These are phyloP conservation scores for Aspergillus cejpii DNA, from an alignment of 2,329 filamentous ascomycete species.

Conservation along the genomic window DNA sequence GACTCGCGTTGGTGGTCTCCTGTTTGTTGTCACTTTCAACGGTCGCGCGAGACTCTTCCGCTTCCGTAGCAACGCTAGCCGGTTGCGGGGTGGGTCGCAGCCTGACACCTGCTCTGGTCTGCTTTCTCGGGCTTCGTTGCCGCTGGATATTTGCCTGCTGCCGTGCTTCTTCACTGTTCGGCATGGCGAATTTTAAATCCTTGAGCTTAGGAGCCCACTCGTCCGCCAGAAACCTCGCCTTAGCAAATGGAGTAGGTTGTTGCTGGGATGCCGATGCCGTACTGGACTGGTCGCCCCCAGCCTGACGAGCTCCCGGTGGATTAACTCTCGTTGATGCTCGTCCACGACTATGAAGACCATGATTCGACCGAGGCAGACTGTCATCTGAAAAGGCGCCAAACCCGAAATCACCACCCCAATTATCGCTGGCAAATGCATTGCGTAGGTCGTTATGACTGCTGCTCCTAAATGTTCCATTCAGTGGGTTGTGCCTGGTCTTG, in stretches of 20 bases:
- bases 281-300: slow-evolving; percentile 12
- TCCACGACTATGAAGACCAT: slow-evolving; percentile 15
- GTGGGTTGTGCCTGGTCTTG: slow-evolving; percentile 4
- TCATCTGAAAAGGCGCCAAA: slow-evolving; percentile 33
- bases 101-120: slow-evolving; percentile 24
- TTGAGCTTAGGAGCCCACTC: slow-evolving; percentile 36
- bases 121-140: slow-evolving; percentile 33
- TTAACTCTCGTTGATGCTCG: slow-evolving; percentile 20
- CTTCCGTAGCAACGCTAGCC: slow-evolving; percentile 35
- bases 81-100: slow-evolving; percentile 27
- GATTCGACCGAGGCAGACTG: slow-evolving; percentile 17
- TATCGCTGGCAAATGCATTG: slow-evolving; percentile 39
- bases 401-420: slow-evolving; percentile 36
- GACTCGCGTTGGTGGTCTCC: slow-evolving; percentile 12
- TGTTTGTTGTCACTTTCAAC: slow-evolving; percentile 19
- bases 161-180: slow-evolving; percentile 24
- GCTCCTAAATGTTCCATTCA: slow-evolving; percentile 25
- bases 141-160: slow-evolving; percentile 23
- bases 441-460: slow-evolving; percentile 31
- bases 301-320: slow-evolving; percentile 14
- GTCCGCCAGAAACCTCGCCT: slow-evolving; percentile 35
- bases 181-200: slow-evolving; percentile 29
- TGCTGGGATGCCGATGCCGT: slow-evolving; percentile 19
- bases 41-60: slow-evolving; percentile 34
- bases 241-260: slow-evolving; percentile 27